These are phyloP conservation scores for Oemleria cerasiformis DNA, from an alignment of 306 rosid genomes.

Conservation along the genomic window DNA sequence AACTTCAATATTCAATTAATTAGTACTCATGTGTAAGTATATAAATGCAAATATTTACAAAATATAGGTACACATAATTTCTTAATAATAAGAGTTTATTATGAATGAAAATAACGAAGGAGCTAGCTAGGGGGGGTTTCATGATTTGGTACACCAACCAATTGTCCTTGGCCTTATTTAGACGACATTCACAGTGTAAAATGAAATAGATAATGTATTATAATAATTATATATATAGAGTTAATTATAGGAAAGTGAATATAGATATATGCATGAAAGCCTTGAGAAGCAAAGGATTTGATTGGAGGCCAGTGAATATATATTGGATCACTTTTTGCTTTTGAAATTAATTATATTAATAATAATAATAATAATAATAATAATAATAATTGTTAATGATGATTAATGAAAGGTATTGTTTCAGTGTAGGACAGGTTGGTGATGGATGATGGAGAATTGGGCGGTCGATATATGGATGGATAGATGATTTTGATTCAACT, in stretches of 20 bases:
- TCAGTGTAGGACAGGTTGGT: conserved; percentile 47
- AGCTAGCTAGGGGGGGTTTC: background rate
- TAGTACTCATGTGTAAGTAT: too few species aligned
- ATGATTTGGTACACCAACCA: conserved; percentile 19
- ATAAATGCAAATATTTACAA: too few species aligned
- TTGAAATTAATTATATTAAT: background rate
- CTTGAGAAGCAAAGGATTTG: conserved; percentile 43
- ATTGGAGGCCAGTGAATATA: conserved; percentile 35
- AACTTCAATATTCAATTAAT: too few species aligned
- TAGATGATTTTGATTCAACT: conserved; percentile 12
- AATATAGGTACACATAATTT: too few species aligned
- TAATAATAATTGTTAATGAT: conserved; percentile 20
- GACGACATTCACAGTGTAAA: too few species aligned
- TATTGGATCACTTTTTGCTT: conserved; percentile 26
- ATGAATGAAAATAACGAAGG: too few species aligned
- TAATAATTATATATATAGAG: background rate
- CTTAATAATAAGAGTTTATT: too few species aligned
- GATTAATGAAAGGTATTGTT: conserved; percentile 24
- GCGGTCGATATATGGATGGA: conserved; percentile 26
- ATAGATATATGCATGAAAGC: conserved; percentile 34
- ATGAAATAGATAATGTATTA: background rate
- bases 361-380: conserved; percentile 1
- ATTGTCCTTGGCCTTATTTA: conserved; percentile 30
- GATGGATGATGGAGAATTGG: conserved; percentile 20
- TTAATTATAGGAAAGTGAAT: background rate